A percentile compares a stretch with the other conserved stretches of the same genome.
Evolutionary conservation across 805 yeast species (phyloP).

Genomic region (Cyberlindnera maclurae): DNA sequence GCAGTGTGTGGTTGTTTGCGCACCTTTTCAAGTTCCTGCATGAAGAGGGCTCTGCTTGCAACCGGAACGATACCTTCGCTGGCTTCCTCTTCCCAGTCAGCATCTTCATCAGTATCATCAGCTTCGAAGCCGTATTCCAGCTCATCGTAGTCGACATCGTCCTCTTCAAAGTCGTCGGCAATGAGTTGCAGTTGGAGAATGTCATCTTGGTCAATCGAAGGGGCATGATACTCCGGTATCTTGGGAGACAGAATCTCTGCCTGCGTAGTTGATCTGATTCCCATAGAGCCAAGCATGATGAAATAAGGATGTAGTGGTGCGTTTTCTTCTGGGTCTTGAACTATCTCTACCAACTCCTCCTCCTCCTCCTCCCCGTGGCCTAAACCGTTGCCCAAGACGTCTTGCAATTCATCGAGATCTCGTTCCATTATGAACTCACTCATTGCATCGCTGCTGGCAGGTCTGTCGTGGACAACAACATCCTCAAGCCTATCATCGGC

Average conservation of each 20-base stretch:
- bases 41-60: constrained; percentile 14
- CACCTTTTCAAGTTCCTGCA: constrained; percentile 16
- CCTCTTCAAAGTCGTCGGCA: constrained; percentile 41
- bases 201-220: constrained; percentile 37
- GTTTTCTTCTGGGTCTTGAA: no score
- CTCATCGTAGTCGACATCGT: constrained; percentile 33
- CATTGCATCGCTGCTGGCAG: not conserved
- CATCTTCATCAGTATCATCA: constrained; percentile 29
- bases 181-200: constrained; percentile 46
- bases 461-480: not conserved
- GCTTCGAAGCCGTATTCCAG: constrained; percentile 27
- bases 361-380: no score
- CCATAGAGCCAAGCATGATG: constrained; percentile 10
- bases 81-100: constrained; percentile 21
- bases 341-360: no score
- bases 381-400: no score
- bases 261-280: constrained; percentile 8
- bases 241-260: not conserved
- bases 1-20: constrained; percentile 14
- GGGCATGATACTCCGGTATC: not conserved
- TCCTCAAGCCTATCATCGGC: not conserved
- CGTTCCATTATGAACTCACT: not conserved
- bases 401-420: not conserved
- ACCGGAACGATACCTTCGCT: constrained; percentile 20
- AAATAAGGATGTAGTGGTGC: constrained; percentile 4